Conservation (phyloP, 345 rosid genomes). For the Euphorbia peplus region DNA sequence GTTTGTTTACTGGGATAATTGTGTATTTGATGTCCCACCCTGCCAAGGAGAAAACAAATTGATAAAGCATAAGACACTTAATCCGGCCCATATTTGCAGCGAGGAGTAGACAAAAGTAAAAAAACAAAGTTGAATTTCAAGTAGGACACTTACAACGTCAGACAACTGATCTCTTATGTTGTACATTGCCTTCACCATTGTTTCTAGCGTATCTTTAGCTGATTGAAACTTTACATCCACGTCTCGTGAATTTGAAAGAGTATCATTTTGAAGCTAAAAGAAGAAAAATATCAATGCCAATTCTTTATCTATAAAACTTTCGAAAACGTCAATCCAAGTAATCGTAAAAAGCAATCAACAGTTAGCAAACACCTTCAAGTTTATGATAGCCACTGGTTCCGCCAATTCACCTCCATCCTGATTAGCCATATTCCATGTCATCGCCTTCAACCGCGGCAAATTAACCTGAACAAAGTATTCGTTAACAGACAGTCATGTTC, state of each 20-base stretch:
- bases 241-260: slow-evolving; percentile 36
- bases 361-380: slow-evolving; percentile 39
- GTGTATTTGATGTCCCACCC: slow-evolving; percentile 23
- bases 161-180: slow-evolving; percentile 46
- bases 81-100: slow-evolving; percentile 3
- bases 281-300: neutral
- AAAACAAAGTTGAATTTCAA: slow-evolving; percentile 10
- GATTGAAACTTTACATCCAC: slow-evolving; percentile 45
- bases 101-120: neutral
- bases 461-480: slow-evolving; percentile 33
- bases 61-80: neutral
- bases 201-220: slow-evolving; percentile 42
- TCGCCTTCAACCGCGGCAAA: slow-evolving; percentile 49
- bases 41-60: slow-evolving; percentile 2
- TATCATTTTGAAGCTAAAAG: slow-evolving; percentile 50
- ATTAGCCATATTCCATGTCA: slow-evolving; percentile 54
- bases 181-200: slow-evolving; percentile 42
- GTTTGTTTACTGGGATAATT: slow-evolving; percentile 15
- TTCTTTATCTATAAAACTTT: neutral
- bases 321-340: neutral
- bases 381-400: slow-evolving; percentile 47
- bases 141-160: slow-evolving; percentile 30
- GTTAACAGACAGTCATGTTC: neutral
- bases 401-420: slow-evolving; percentile 24
- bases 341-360: no score